Evolutionary conservation across 73 alveolate genomes (phyloP), one percentile per base, ranked within the genome.

Genomic region (Stentor coeruleus): DNA sequence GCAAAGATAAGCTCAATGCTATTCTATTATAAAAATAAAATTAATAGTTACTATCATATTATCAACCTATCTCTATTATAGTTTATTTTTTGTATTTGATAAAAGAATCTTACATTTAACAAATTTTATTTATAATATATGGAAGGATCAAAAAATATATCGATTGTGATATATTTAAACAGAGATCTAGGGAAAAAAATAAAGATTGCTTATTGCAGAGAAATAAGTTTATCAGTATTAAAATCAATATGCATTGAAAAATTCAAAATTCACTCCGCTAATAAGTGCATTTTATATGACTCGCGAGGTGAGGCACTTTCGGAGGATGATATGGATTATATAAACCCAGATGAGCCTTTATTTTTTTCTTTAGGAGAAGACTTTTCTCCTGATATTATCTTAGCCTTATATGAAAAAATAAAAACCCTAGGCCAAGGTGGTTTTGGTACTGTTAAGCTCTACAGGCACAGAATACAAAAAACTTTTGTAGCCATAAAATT

Each of bases 401-500:
- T 11, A 49, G 66, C 66, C 20, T 6, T 49, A 11, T 49, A 49
- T 49, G 20, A 49, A 49, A 49, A 49, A 20, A 49, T 49, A 49
- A 49, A 49, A 49, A 49, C 66, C 20, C 20, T 49, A 49, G 66
- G 66, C 6, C 6, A 49, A 49, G 66, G 66, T 11, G 66, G 66
- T 49, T 49, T 49, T 49, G 66, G 66, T 20, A 49, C 66, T 49
- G 66, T 49, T 11, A 49, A 49, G 66, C 66, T 49, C 66, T 49
- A 49, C 20, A 49, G 20, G 20, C 6, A 49, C 20, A 6, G 66
- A 11, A 49, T 49, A 49, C 6, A 6, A 49, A 49, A 49, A 49
- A 49, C 6, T 11, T 20, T 49, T 49, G 66, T 49, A 20, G 66
- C 66, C 20, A 49, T 49, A 6, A 49, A 49, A 49, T 49, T 49